A percentile compares a stretch with the other conserved stretches of the same genome.
Evolutionary conservation across 2,329 filamentous ascomycete species (phyloP).

Genomic region (Diaporthe ampelina): DNA sequence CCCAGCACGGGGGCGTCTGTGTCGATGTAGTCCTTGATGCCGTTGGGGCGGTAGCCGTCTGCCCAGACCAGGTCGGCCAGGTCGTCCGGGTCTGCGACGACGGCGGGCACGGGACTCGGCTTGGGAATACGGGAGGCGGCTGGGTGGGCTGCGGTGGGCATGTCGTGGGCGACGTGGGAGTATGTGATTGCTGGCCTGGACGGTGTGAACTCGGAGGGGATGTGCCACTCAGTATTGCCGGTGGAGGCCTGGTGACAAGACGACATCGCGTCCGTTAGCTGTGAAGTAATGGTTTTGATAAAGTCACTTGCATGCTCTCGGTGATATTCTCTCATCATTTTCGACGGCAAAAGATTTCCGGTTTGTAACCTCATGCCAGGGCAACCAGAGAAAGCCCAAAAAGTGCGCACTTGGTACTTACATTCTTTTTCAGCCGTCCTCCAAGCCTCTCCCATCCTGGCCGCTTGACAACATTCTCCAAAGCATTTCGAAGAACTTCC

Average conservation of each 20-base stretch:
- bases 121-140: conserved; percentile 50
- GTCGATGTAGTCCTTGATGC: conserved; percentile 53
- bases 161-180: conserved; percentile 50
- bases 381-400: neutral
- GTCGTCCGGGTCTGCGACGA: conserved; percentile 47
- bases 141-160: conserved; percentile 51
- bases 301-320: neutral
- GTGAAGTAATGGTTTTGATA: neutral
- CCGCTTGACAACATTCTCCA: neutral
- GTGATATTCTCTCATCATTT: neutral
- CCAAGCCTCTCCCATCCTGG: conserved; percentile 3
- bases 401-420: neutral
- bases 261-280: neutral
- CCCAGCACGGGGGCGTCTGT: conserved; percentile 56
- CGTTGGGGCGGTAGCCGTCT: conserved; percentile 44
- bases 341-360: too few relatives aligned
- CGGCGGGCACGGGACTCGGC: conserved; percentile 43
- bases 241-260: neutral
- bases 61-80: conserved; percentile 44
- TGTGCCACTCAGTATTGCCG: conserved; percentile 54
- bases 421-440: neutral
- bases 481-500: neutral
- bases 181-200: conserved; percentile 53
- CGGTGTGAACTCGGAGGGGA: conserved; percentile 52
- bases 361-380: too few relatives aligned